phyloP scores from a whole-genome alignment of 2,329 filamentous ascomycete genomes.

The Lecanosticta acicola region DNA sequence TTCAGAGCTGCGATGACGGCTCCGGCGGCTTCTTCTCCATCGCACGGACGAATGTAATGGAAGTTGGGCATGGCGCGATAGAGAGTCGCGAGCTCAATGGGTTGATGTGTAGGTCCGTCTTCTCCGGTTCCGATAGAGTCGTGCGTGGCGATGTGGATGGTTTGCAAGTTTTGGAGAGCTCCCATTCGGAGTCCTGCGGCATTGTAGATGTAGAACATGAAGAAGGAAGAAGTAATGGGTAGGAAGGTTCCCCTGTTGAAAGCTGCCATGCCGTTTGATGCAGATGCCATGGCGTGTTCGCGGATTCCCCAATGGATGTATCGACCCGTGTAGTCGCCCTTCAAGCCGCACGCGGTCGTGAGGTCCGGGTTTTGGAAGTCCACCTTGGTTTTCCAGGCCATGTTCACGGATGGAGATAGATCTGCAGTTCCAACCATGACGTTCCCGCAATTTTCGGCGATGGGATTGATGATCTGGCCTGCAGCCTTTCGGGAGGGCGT shows the following conservation, averaged over 20 bases:
- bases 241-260: slow-evolving; percentile 35
- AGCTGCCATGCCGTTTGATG: slow-evolving; percentile 40
- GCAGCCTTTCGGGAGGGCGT: slow-evolving; percentile 49
- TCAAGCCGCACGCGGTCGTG: slow-evolving; percentile 41
- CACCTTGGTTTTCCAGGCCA: slow-evolving; percentile 42
- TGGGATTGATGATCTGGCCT: slow-evolving; percentile 39
- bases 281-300: slow-evolving; percentile 57
- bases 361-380: slow-evolving; percentile 44
- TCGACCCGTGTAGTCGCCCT: slow-evolving; percentile 48
- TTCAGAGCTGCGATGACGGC: slow-evolving; percentile 39
- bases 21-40: slow-evolving; percentile 37
- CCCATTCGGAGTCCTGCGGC: slow-evolving; percentile 36
- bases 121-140: slow-evolving; percentile 36
- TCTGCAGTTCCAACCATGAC: slow-evolving; percentile 37
- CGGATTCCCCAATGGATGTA: slow-evolving; percentile 56
- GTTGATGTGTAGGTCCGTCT: slow-evolving; percentile 37
- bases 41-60: slow-evolving; percentile 35
- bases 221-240: slow-evolving; percentile 35
- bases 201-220: slow-evolving; percentile 40
- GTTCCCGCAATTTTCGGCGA: slow-evolving; percentile 29
- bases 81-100: slow-evolving; percentile 34
- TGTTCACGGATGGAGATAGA: slow-evolving; percentile 35
- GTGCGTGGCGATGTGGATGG: slow-evolving; percentile 37
- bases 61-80: slow-evolving; percentile 37
- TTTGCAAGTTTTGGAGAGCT: slow-evolving; percentile 33